Evolutionary conservation across 176 grass and related monocot species (phyloP).

Genomic region (Oryza nivara): DNA sequence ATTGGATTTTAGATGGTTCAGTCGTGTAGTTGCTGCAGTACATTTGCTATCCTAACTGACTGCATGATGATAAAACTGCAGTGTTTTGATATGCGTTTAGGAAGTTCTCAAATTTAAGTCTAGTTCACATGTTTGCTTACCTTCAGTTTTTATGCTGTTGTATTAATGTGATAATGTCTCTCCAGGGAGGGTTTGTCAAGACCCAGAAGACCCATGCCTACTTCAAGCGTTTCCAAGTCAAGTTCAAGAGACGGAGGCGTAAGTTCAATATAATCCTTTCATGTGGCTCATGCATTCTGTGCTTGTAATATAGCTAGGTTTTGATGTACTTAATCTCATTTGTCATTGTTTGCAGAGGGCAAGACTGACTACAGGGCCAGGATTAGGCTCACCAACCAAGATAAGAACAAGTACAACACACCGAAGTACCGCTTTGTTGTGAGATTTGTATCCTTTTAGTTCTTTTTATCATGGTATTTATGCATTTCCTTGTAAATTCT

Average conservation of each 20-base stretch:
- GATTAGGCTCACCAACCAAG: constrained; percentile 71
- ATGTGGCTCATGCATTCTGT: neutral
- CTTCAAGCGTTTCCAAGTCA: constrained; percentile 80
- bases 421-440: constrained; percentile 75
- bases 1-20: too few relatives aligned
- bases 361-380: constrained; percentile 75
- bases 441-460: constrained; percentile 54
- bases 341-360: constrained; percentile 44
- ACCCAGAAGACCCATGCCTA: constrained; percentile 60
- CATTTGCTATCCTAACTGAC: too few relatives aligned
- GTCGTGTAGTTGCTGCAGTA: too few relatives aligned
- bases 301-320: neutral
- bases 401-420: constrained; percentile 75
- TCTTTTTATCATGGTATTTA: neutral
- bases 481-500: neutral
- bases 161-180: constrained; percentile 2
- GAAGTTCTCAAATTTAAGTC: too few relatives aligned
- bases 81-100: too few relatives aligned
- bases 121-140: neutral
- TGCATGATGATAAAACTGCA: too few relatives aligned
- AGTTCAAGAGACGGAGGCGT: constrained; percentile 73
- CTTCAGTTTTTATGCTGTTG: neutral
- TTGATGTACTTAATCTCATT: neutral
- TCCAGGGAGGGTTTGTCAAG: constrained; percentile 55
- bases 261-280: neutral